Evolutionary conservation across 768 basidiomycete genomes (phyloP), one percentile per base, ranked within the genome.

Genomic region (Kwoniella heveanensis): DNA sequence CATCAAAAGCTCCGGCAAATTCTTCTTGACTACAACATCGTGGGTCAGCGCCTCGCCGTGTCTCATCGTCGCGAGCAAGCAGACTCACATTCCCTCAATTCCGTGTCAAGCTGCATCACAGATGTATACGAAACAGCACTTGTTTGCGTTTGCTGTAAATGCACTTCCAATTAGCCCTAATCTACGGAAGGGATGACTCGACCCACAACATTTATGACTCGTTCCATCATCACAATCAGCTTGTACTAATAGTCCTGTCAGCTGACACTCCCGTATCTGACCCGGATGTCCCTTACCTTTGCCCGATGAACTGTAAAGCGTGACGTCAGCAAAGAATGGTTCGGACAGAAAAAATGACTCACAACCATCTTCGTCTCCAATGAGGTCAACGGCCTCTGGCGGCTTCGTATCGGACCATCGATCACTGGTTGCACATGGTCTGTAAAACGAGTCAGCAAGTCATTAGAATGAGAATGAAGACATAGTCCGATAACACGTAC

Each of bases 191-290:
- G 39, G 17, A 1, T 50, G 1, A 27, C 27, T 27, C 15, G n/a
- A 51, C 71, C 54, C 52, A 73, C 71, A 24, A 71, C 64, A 30
- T 77, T 69, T 52, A 75, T 79, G 36, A 79, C 74, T 48, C 69
- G 65, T 57, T 79, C 78, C 61, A 74, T 69, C 56, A 79, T 49
- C 8, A 44, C 51, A 1, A 74, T 72, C 12, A 77, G 26, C 10
- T 57, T 65, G 54, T 72, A 79, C 69, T 72, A 15, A 21, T 7
- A 13, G 29, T 64, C 49, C 51, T 13, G 46, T 47, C 19, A n/a
- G n/a, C n/a, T n/a, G n/a, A n/a, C n/a, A n/a, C n/a, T n/a, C n/a
- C n/a, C n/a, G n/a, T n/a, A n/a, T n/a, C n/a, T n/a, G n/a, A n/a
- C n/a, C n/a, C n/a, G n/a, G 46, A 47, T 19, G 46, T n/a, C n/a